Evolutionary conservation across 208 protist species (phyloP).

Genomic region (Trypanosoma cruzi): DNA sequence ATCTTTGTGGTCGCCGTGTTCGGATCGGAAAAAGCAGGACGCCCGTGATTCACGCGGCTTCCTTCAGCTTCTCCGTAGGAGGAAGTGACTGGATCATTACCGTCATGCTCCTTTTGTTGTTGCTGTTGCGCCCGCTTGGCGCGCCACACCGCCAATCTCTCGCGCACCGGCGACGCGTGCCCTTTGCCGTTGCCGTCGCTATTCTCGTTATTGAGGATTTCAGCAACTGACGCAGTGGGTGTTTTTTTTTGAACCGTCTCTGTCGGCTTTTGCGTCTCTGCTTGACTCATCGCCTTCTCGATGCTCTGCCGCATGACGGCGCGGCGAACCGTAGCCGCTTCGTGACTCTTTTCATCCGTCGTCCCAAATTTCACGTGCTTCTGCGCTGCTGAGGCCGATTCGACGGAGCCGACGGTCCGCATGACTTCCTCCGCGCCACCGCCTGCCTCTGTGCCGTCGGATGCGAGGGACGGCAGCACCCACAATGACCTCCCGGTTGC

Average conservation of each 20-base stretch:
- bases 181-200: too few species aligned
- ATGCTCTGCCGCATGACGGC: conserved; percentile 3
- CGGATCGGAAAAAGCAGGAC: background rate
- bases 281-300: background rate
- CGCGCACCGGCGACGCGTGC: conserved; percentile 27
- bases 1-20: background rate
- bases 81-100: background rate
- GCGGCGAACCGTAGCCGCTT: background rate
- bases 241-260: background rate
- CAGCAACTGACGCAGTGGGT: background rate
- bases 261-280: background rate
- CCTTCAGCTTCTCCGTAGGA: too few species aligned
- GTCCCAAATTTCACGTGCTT: conserved; percentile 2
- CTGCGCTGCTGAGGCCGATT: conserved; percentile 30
- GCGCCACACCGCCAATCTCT: conserved; percentile 54
- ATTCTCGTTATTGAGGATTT: background rate
- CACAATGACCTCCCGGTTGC: conserved; percentile 43
- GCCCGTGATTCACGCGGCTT: background rate
- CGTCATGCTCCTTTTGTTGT: conserved; percentile 8
- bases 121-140: conserved; percentile 42
- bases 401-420: conserved; percentile 25
- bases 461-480: conserved; percentile 57
- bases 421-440: conserved; percentile 11
- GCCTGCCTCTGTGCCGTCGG: conserved; percentile 13
- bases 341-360: background rate